Percentiles rank a stretch among this genome's conserved stretches.
Conservation (phyloP, 345 rosid species). For the Hypericum androsaemum region DNA sequence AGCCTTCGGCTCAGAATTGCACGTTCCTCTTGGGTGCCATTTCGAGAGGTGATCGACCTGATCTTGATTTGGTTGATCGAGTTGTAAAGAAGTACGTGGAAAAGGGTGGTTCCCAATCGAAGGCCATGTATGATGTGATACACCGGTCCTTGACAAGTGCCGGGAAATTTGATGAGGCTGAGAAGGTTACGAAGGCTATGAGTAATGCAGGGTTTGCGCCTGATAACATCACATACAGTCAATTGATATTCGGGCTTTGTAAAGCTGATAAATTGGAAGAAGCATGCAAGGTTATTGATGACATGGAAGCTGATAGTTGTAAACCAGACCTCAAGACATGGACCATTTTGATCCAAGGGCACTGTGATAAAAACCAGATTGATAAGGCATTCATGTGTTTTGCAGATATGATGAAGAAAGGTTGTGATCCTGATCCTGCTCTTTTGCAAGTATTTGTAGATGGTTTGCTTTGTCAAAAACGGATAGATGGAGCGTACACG, state of each 20-base stretch:
- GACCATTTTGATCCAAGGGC: constrained; percentile 87
- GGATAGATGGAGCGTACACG: constrained; percentile 52
- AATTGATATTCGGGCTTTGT: constrained; percentile 76
- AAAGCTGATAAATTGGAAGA: constrained; percentile 64
- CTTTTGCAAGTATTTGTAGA: constrained; percentile 47
- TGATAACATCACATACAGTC: constrained; percentile 81
- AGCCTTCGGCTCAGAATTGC: constrained; percentile 66
- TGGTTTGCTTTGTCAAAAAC: constrained; percentile 52
- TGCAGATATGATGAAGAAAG: constrained; percentile 51
- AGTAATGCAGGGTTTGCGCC: constrained; percentile 58
- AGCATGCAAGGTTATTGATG: constrained; percentile 48
- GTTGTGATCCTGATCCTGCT: constrained; percentile 48
- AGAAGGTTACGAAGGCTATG: constrained; percentile 48
- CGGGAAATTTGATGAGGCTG: constrained; percentile 63
- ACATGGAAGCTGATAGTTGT: constrained; percentile 60
- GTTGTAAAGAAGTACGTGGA: constrained; percentile 52
- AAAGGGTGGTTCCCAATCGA: constrained; percentile 44
- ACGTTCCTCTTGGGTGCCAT: constrained; percentile 46
- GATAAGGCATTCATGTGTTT: constrained; percentile 52
- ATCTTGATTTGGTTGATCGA: constrained; percentile 55
- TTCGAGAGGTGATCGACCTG: constrained; percentile 33
- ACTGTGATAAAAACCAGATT: constrained; percentile 48
- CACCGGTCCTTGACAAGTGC: constrained; percentile 59
- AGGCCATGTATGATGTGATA: constrained; percentile 66
- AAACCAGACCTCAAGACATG: constrained; percentile 68